Base-by-base conservation (phyloP, 768 basidiomycete species). In the Termitomyces eurrhizus region DNA sequence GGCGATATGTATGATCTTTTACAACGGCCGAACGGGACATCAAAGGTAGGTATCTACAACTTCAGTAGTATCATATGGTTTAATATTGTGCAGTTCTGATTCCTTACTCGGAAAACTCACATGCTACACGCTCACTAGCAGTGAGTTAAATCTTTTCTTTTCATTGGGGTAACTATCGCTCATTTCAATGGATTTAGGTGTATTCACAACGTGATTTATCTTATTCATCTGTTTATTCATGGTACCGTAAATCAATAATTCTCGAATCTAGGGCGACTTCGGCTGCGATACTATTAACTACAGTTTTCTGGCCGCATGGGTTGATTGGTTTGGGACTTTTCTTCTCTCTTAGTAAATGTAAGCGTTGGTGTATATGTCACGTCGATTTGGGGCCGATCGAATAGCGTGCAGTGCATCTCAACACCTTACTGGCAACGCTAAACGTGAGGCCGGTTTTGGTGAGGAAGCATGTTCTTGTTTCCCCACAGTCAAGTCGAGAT, bases 341-440 rank as follows among this genome's bases (percentile, higher is more conserved):
- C 13, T 61, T 61, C 50, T 61, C 42, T 12, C 50, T 57, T 5
- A 48, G 60, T 42, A 61, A 61, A 57, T 24, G 60, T 61, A 52
- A 21, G 49, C 26, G 7, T 44, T 36, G 18, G 12, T 26, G 14
- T 24, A 14, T 11, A 18, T 24, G 46, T 41, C 16, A 8, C 32
- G 2, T 36, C 33, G 2, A 26, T n/a, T 21, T 8, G 18, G 12
- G 24, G 24, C 32, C 3, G n/a, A 26, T 26, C 21, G n/a, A 26
- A 37, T 45, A 37, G 24, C 18, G 48, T 26, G 36, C 35, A 61
- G 60, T 61, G 29, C 52, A 61, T 48, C 21, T 61, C 2, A 56
- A 61, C 39, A 61, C 46, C 14, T 37, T 61, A n/a, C 36, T 55
- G 24, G 60, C 60, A 39, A 57, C 53, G 13, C 60, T 61, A 21